Conservation (phyloP, 2,329 filamentous ascomycete genomes). For the Alternaria angustiovoidea region DNA sequence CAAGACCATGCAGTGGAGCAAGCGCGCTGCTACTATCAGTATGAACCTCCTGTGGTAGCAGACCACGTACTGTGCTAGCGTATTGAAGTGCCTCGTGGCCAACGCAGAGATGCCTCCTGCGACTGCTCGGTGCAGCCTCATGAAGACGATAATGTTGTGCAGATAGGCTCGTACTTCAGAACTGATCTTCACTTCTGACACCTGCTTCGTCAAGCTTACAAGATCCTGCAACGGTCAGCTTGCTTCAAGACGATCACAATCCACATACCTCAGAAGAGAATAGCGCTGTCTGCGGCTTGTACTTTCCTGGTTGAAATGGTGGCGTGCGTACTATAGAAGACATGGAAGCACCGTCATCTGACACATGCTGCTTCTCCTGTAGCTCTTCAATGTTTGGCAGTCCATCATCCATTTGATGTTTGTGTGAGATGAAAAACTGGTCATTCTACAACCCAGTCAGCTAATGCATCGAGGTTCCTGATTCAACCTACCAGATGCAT, state of each 20-base stretch:
- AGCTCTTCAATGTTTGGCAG: conserved; percentile 76
- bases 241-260: too few species aligned
- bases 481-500: conserved; percentile 51
- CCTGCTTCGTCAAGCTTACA: conserved; percentile 65
- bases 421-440: conserved; percentile 86
- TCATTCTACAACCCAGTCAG: conserved; percentile 74
- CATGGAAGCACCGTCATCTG: conserved; percentile 43
- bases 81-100: conserved; percentile 79
- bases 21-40: conserved; percentile 64
- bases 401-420: conserved; percentile 75
- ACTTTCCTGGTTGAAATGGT: conserved; percentile 25
- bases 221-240: conserved; percentile 56
- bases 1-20: conserved; percentile 80
- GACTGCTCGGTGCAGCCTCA: conserved; percentile 87
- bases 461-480: conserved; percentile 27
- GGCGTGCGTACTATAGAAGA: conserved; percentile 50
- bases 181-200: conserved; percentile 68
- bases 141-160: conserved; percentile 85
- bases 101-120: conserved; percentile 77
- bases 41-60: background rate
- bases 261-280: conserved; percentile 58
- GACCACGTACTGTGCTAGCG: conserved; percentile 64
- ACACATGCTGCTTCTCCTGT: conserved; percentile 25
- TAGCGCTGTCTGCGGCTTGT: conserved; percentile 33
- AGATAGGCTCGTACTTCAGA: conserved; percentile 84